phyloP scores from a whole-genome alignment of 2,329 filamentous ascomycete species.

The Sporothrix globosa region DNA sequence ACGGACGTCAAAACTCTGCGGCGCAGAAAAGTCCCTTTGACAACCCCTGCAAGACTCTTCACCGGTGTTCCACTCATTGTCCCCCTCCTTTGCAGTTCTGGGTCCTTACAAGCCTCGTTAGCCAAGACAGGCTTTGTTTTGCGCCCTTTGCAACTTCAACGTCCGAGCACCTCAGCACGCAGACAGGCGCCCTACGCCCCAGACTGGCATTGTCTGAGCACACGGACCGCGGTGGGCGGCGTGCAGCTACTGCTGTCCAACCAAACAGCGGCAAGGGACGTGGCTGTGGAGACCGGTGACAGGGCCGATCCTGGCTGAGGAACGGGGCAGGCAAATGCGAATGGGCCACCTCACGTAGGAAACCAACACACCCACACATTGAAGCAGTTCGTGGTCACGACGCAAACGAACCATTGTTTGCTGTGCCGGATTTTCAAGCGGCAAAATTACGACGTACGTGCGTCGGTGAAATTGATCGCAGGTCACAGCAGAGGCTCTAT shows the following conservation, averaged over 20 bases:
- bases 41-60: background rate
- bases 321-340: conserved; percentile 1
- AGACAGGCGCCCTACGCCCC: too few species aligned
- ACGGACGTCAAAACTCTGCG: too few species aligned
- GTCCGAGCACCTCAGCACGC: conserved; percentile 15
- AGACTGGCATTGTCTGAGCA: conserved; percentile 9
- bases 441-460: conserved; percentile 4
- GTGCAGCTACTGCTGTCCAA: background rate
- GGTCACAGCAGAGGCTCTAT: background rate
- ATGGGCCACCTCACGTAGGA: too few species aligned
- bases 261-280: background rate
- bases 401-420: background rate
- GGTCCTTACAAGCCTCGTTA: too few species aligned
- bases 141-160: background rate
- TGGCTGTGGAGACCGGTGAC: conserved; percentile 19
- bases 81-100: background rate
- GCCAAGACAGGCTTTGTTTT: background rate
- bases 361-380: too few species aligned
- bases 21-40: background rate
- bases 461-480: background rate
- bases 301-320: background rate
- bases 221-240: background rate
- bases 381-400: background rate
- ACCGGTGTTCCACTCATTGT: conserved; percentile 18
- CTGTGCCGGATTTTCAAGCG: background rate